Evolutionary conservation across 148 eudicot genomes (phyloP), one percentile per base, ranked within the genome.

Genomic region (Diospyros kaki): DNA sequence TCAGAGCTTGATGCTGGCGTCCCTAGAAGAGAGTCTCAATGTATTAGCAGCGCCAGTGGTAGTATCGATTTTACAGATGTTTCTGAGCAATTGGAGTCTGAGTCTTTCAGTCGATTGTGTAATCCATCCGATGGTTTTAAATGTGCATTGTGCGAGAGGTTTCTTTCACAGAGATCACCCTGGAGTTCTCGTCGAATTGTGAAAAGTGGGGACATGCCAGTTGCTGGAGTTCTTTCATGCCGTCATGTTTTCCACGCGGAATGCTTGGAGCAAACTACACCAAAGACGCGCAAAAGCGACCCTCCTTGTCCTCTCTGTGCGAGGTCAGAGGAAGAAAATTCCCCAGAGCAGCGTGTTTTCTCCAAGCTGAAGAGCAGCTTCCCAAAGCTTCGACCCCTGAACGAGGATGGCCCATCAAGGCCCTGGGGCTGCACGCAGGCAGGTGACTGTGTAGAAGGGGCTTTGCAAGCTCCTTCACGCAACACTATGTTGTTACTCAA

Each of bases 201-300:
- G 56, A 88, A 84, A 83, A 88, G 91, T 72, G 94, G 92, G 38
- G 98, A 95, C 80, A 83, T 92, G 94, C 98, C 98, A 1, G 83
- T 87, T 58, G 81, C 98, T 2, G 97, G 96, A 60, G 91, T 95
- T 55, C 97, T 95, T 64, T 85, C 89, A 10, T 92, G 97, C 67
- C 84, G 85, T 14, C 98, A 92, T 79, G 90, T 95, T 43, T 95
- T 95, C 84, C 98, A 95, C 59, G 98, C 96, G 11, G 98, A 95
- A 78, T 95, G 98, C 82, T 80, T 92, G 76, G 98, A 95, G 44
- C 97, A 92, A 58, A 78, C 87, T 11, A 95, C 97, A 43, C 97
- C 90, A 0, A 92, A 92, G 80, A 74, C 89, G 4, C 83, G 83
- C 40, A 92, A 80, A 84, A 85, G 66, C 46, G 98, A 95, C 76